Base-by-base conservation (phyloP, 1,284 basidiomycete species). In the Rhodotorula sp. region DNA sequence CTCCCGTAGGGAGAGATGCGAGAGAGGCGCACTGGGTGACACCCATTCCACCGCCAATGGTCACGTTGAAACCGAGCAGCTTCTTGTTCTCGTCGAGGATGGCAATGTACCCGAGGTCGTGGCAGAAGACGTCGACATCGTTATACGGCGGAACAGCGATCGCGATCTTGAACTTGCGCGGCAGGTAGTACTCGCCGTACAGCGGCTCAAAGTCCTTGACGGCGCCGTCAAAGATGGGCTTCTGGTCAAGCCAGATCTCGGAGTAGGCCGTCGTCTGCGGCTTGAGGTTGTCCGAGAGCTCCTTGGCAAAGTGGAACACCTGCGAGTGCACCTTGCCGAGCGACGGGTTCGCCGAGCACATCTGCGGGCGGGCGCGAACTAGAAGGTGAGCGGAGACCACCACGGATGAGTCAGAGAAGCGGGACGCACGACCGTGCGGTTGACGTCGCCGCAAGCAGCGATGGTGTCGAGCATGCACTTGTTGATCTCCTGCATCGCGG, bases 191-290 rank as follows among this genome's bases (percentile, higher is more conserved):
- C 78, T 94, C 91, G 58, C 97, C 97, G 81, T 99, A 99, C 27
- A 98, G 84, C 2, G 97, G 96, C 83, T 99, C 96, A 76, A 91
- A 88, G 83, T 99, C 97, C 82, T 93, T 90, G 73, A 97, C 82
- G 2, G 93, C 92, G 56, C 93, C 93, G 37, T 93, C 94, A 29
- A 90, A 91, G 48, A 98, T 89, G 76, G 95, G 84, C 85, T 97
- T 95, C 85, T 95, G 92, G 85, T 98, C 94, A 64, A 98, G 85
- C 96, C 97, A 99, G 78, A 99, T 98, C 84, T 99, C 97, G 81
- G 97, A 94, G 83, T 99, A 99, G 3, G 97, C 96, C 10, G 89
- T 89, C 29, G 95, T 98, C 65, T 89, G 87, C 27, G 96, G 96
- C 50, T 97, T 85, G 32, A 99, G 87, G 80, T 92, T 90, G 79